phyloP scores from a whole-genome alignment of 2,329 filamentous ascomycete genomes.

The Colletotrichum horii region DNA sequence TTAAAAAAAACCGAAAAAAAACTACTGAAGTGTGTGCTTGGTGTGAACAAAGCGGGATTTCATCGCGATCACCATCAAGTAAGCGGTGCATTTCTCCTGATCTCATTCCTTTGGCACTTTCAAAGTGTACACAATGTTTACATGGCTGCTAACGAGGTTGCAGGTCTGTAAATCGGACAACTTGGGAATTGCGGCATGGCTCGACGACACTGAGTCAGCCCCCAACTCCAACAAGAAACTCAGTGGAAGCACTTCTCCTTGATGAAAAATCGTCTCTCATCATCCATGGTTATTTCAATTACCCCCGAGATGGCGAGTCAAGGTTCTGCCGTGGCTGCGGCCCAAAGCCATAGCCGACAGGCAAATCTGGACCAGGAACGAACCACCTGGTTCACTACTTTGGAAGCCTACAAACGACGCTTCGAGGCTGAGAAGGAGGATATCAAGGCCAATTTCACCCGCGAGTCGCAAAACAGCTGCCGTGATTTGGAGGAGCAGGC shows the following conservation, averaged over 20 bases:
- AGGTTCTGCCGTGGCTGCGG: background rate
- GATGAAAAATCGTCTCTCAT: background rate
- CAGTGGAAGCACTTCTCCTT: background rate
- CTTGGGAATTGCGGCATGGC: background rate
- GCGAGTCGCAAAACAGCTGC: background rate
- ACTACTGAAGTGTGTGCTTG: background rate
- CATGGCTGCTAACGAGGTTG: background rate
- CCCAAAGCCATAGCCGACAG: background rate
- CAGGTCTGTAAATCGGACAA: background rate
- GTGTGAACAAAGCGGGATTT: background rate
- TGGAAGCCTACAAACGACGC: background rate
- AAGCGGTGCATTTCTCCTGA: background rate
- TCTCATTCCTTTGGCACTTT: background rate
- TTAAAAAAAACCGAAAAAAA: too few relatives aligned
- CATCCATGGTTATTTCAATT: background rate
- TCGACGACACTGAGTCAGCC: background rate
- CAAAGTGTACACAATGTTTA: background rate
- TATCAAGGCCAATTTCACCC: background rate
- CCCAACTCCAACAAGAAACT: background rate
- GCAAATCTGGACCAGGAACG: constrained; percentile 9
- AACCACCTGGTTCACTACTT: background rate
- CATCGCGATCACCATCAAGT: background rate
- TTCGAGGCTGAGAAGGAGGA: constrained; percentile 6
- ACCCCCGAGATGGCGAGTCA: background rate
- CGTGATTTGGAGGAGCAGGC: constrained; percentile 5